Evolutionary conservation across 441 rosid species (phyloP).

Genomic region (Euphorbia corollata): DNA sequence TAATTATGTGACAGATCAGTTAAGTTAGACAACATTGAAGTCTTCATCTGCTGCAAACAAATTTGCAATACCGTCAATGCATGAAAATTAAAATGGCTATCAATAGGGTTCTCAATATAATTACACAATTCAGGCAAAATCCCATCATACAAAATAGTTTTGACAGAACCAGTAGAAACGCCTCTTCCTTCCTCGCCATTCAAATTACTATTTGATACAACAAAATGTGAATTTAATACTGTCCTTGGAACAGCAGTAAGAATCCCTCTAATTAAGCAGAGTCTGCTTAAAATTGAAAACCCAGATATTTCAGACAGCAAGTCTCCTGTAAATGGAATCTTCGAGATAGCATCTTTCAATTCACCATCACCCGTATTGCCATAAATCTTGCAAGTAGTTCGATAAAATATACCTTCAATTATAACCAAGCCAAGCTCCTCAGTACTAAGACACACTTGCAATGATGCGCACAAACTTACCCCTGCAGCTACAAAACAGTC

Average conservation of each 20-base stretch:
- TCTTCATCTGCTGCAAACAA: constrained; percentile 93
- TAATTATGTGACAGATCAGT: constrained; percentile 37
- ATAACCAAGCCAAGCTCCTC: constrained; percentile 69
- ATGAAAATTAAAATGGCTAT: constrained; percentile 93
- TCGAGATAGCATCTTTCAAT: constrained; percentile 36
- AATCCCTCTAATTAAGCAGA: constrained; percentile 91
- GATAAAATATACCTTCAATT: constrained; percentile 56
- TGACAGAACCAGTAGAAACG: constrained; percentile 26
- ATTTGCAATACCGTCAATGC: constrained; percentile 90
- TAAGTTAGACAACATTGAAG: constrained; percentile 50
- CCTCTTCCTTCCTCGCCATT: constrained; percentile 30
- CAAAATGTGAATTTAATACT: constrained; percentile 52
- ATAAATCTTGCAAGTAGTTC: constrained; percentile 23
- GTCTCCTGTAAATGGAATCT: constrained; percentile 65
- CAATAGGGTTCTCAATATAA: constrained; percentile 80
- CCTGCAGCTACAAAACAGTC: constrained; percentile 97
- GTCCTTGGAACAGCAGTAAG: constrained; percentile 84
- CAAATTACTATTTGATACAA: constrained; percentile 26
- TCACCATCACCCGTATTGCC: constrained; percentile 24
- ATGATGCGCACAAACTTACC: constrained; percentile 75
- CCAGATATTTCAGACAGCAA: constrained; percentile 45
- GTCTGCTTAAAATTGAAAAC: constrained; percentile 71
- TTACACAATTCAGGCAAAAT: constrained; percentile 81
- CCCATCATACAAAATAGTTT: constrained; percentile 71
- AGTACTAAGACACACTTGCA: constrained; percentile 65